These are phyloP conservation scores for Colletotrichum euphorbiae DNA, from an alignment of 2,329 filamentous ascomycete species.

Conservation along the genomic window DNA sequence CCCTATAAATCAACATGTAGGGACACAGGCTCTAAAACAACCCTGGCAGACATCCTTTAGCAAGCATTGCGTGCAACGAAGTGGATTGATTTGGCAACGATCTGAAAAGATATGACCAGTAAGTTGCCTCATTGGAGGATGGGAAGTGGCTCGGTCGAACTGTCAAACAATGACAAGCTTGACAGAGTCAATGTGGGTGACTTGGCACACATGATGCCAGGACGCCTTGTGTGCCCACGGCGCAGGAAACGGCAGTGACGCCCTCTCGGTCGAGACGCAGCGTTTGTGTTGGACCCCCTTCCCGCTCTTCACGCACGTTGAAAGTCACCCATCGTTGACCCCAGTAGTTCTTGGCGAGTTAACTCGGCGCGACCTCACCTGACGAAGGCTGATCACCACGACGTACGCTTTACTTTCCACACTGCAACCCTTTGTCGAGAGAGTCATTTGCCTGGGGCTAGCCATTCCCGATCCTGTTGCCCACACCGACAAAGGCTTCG, in stretches of 20 bases:
- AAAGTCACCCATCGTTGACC: neutral
- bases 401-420: conserved; percentile 16
- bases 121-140: conserved; percentile 15
- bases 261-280: neutral
- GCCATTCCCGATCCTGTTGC: conserved; percentile 33
- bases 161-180: conserved; percentile 20
- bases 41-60: neutral
- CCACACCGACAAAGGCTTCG: conserved; percentile 27
- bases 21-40: neutral
- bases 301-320: conserved; percentile 2
- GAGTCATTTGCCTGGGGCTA: conserved; percentile 24
- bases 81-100: neutral
- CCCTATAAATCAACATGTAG: conserved; percentile 4
- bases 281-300: neutral
- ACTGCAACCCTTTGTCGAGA: conserved; percentile 27
- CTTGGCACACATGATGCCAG: neutral
- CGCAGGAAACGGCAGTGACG: neutral
- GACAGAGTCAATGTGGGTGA: conserved; percentile 1
- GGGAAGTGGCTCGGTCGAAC: conserved; percentile 10
- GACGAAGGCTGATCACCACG: conserved; percentile 11
- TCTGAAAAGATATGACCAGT: conserved; percentile 3
- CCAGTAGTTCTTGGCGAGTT: neutral
- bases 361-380: conserved; percentile 10
- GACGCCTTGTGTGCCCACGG: conserved; percentile 3
- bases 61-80: conserved; percentile 12